Percentiles rank a stretch among this genome's conserved stretches.
Conservation (phyloP, 306 rosid species). For the Amphicarpaea edgeworthii region DNA sequence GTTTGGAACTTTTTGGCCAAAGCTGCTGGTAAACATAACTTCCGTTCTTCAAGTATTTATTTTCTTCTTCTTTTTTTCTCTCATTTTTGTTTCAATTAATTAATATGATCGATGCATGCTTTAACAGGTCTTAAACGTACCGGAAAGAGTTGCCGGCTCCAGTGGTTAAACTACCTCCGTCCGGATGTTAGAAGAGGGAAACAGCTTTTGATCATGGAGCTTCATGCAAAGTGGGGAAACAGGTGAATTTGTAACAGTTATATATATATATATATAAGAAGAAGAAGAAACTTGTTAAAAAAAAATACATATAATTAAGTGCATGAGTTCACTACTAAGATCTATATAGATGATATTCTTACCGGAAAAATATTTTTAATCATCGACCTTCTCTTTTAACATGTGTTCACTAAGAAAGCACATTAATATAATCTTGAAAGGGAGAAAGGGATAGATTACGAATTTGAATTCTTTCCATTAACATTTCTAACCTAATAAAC, state of each 20-base stretch:
- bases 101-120: neutral
- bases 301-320: too few relatives aligned
- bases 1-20: constrained; percentile 97
- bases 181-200: constrained; percentile 97
- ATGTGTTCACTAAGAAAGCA: too few relatives aligned
- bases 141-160: constrained; percentile 95
- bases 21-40: constrained; percentile 73
- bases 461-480: too few relatives aligned
- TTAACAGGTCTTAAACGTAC: constrained; percentile 87
- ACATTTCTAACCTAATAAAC: too few relatives aligned
- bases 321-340: too few relatives aligned
- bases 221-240: constrained; percentile 99
- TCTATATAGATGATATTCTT: too few relatives aligned
- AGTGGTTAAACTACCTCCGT: constrained; percentile 97
- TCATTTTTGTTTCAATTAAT: neutral
- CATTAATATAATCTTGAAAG: too few relatives aligned
- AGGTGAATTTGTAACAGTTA: constrained; percentile 54
- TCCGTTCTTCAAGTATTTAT: neutral
- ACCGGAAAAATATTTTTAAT: too few relatives aligned
- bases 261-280: neutral
- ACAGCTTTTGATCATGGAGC: constrained; percentile 93
- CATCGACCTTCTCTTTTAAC: too few relatives aligned
- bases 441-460: too few relatives aligned
- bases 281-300: constrained; percentile 7
- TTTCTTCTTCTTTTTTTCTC: neutral